Percentiles rank a stretch among this genome's conserved stretches.
phyloP scores from a whole-genome alignment of 106 monocot genomes.

The Dioscorea alata region DNA sequence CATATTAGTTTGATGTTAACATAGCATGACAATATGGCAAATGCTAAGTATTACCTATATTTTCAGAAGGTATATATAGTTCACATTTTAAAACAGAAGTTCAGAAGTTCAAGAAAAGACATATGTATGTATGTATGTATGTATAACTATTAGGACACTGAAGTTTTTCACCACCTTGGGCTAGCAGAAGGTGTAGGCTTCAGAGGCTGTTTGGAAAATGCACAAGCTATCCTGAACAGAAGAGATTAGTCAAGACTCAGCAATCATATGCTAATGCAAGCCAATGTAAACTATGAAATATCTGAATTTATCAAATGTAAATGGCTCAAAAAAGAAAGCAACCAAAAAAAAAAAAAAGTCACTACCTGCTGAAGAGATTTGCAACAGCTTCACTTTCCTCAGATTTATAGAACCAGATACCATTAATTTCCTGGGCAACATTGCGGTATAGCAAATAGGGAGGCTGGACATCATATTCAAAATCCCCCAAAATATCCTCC shows the following conservation, averaged over 20 bases:
- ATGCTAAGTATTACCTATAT: too few species aligned
- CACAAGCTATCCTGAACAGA: conserved; percentile 72
- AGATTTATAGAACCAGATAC: conserved; percentile 93
- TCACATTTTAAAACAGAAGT: too few species aligned
- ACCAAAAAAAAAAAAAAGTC: too few species aligned
- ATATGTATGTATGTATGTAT: too few species aligned
- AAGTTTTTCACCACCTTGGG: conserved; percentile 45
- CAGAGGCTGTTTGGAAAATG: conserved; percentile 83
- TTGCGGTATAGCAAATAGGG: conserved; percentile 84
- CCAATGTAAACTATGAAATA: not conserved
- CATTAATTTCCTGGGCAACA: conserved; percentile 88
- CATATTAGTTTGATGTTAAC: too few species aligned
- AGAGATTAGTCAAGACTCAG: conserved; percentile 3
- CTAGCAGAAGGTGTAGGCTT: conserved; percentile 67
- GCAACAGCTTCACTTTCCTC: conserved; percentile 85
- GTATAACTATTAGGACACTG: too few species aligned
- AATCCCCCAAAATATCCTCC: conserved; percentile 86
- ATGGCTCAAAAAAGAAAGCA: not conserved
- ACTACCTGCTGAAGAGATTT: conserved; percentile 82
- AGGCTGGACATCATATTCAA: conserved; percentile 85
- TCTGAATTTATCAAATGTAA: too few species aligned
- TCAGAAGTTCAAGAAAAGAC: too few species aligned
- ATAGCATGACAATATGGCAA: too few species aligned
- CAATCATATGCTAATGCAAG: not conserved
- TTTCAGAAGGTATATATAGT: too few species aligned